Conservation (phyloP, 2,329 filamentous ascomycete species). For the Nemania sp. region DNA sequence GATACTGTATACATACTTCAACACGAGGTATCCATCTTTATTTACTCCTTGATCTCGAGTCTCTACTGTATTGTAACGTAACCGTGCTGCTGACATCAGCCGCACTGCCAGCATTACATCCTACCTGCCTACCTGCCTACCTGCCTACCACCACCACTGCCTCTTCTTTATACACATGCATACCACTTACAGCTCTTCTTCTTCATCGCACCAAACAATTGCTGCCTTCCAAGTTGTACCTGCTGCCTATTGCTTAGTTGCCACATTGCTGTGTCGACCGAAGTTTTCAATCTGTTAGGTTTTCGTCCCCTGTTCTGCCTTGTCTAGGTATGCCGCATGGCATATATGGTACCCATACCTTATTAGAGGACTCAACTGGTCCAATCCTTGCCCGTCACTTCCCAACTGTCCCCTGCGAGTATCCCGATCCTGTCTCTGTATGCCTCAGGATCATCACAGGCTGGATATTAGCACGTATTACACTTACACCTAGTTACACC, state of each 20-base stretch:
- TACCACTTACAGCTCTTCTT: neutral
- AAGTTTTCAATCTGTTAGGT: neutral
- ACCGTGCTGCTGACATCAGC: slow-evolving; percentile 34
- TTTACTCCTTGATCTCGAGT: neutral
- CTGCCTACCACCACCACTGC: too few relatives aligned
- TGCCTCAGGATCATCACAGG: slow-evolving; percentile 27
- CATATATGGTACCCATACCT: neutral
- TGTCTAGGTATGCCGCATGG: neutral
- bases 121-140: neutral
- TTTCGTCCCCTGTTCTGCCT: neutral
- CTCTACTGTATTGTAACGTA: slow-evolving; percentile 17
- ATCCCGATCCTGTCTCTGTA: slow-evolving; percentile 28
- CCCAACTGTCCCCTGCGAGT: neutral
- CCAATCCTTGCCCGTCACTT: neutral
- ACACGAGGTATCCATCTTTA: slow-evolving; percentile 11
- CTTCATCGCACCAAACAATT: neutral
- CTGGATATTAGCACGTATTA: slow-evolving; percentile 7
- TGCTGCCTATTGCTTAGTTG: neutral
- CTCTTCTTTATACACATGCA: neutral
- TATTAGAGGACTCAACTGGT: neutral
- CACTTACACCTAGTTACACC: neutral
- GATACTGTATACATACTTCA: neutral
- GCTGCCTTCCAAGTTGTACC: neutral
- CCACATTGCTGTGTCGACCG: neutral
- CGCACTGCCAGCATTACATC: slow-evolving; percentile 16